Base-by-base conservation (phyloP, 192 early-diverging fungal species). In the Cetraspora pellucida region DNA sequence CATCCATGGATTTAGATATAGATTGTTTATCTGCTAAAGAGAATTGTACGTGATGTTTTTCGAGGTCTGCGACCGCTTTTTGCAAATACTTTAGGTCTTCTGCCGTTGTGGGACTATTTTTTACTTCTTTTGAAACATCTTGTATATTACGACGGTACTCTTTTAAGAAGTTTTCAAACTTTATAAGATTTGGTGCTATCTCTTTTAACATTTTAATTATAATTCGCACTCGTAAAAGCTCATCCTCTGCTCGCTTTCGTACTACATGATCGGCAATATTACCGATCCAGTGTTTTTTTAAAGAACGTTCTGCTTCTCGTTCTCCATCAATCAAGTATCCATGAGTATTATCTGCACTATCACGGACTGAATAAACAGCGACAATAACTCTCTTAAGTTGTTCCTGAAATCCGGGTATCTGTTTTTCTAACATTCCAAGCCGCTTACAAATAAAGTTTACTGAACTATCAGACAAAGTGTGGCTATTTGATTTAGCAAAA, bases 251-350 rank as follows among this genome's bases (percentile, higher is more conserved):
- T 52, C 47, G 1, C 11, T 25, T 52, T 28, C 68, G 68, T 17
- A 52, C 68, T 27, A 16, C 4, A 47, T 54, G 52, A 70, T 70
- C 47, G 8, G 25, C 45, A 52, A 70, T 70, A 50, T 19, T 30
- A 13, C 68, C 68, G 4, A 27, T 9, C 68, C 68, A 70, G 1
- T 47, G 46, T 16, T 47, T 43, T 70, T 70, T 16, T 3, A 70
- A 52, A 0, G 16, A 13, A 27, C 50, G 17, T 70, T 70, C n/a
- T 3, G 68, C 68, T 21, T 70, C 68, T 16, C 68, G 68, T 70
- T 70, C 68, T 16, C 68, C 68, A 70, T 70, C 68, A 16, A 28
- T 70, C 4, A 70, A 25, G 23, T 70, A 70, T 11, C 45, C 68
- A 23, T 52, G 68, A 11, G 68, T 70, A 52, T 50, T 50, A 23